phyloP scores from a whole-genome alignment of 306 rosid genomes.

The Lablab purpureus region DNA sequence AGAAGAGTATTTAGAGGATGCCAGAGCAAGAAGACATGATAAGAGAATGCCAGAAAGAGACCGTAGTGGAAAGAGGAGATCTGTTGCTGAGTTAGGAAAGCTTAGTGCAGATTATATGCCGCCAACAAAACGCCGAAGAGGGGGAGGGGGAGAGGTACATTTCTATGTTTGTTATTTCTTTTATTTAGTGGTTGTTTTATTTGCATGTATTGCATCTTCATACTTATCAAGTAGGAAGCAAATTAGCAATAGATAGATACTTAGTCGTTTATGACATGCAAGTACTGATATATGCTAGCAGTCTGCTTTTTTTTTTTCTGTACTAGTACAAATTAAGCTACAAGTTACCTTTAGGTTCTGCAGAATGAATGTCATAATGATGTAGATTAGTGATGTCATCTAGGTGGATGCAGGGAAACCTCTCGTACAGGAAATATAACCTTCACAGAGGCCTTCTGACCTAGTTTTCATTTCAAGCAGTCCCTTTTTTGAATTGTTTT shows the following conservation, averaged over 20 bases:
- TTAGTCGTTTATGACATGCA: conserved; percentile 17
- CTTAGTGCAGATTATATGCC: conserved; percentile 59
- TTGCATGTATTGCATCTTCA: conserved; percentile 6
- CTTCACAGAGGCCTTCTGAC: conserved; percentile 7
- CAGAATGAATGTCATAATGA: background rate
- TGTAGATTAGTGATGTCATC: conserved; percentile 13
- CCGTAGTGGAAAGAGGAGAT: conserved; percentile 69
- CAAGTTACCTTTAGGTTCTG: conserved; percentile 4
- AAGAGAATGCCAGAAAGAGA: conserved; percentile 80
- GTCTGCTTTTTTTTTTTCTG: background rate
- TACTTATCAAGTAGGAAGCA: conserved; percentile 29
- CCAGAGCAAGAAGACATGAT: conserved; percentile 69
- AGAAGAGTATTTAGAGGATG: conserved; percentile 77
- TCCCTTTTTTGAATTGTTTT: background rate
- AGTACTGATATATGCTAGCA: background rate
- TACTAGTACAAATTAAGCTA: conserved; percentile 24
- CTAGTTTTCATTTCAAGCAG: background rate
- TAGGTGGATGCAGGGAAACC: background rate
- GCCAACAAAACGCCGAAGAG: conserved; percentile 88
- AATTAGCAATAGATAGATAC: background rate
- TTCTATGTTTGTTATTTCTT: conserved; percentile 42
- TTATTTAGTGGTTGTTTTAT: conserved; percentile 42
- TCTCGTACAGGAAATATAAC: background rate
- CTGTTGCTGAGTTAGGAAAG: conserved; percentile 73
- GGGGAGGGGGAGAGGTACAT: conserved; percentile 85